Conservation (phyloP, 2,329 filamentous ascomycete species). For the Myriosclerotinia duriaeana region DNA sequence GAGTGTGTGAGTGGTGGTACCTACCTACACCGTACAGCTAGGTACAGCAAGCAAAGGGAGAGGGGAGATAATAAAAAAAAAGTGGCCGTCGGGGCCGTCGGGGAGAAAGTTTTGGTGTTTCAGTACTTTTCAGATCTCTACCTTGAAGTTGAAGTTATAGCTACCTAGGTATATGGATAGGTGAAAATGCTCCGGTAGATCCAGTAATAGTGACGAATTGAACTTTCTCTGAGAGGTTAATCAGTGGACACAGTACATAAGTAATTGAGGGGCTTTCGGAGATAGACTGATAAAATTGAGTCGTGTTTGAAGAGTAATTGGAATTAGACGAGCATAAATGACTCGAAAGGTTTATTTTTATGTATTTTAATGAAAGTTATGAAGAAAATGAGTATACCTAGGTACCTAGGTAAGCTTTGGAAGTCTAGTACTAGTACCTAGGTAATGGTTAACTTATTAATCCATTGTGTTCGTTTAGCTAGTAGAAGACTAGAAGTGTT, state of each 20-base stretch:
- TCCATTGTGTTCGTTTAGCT: too few relatives aligned
- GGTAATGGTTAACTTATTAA: too few relatives aligned
- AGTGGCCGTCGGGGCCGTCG: too few relatives aligned
- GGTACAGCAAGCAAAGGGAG: not conserved
- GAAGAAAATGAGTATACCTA: not conserved
- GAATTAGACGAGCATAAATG: slow-evolving; percentile 15
- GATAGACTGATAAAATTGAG: not conserved
- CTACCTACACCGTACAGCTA: too few relatives aligned
- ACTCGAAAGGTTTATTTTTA: not conserved
- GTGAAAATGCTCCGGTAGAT: not conserved
- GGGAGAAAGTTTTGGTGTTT: too few relatives aligned
- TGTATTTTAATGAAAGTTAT: not conserved
- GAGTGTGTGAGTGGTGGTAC: not conserved
- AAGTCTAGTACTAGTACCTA: not conserved
- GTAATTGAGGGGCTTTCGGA: not conserved
- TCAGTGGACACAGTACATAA: not conserved
- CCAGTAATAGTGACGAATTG: not conserved
- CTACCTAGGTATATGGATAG: too few relatives aligned
- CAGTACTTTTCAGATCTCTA: too few relatives aligned
- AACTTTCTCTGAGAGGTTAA: not conserved
- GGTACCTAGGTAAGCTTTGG: too few relatives aligned
- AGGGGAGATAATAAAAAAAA: not conserved
- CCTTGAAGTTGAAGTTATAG: too few relatives aligned
- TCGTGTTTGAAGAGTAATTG: not conserved
- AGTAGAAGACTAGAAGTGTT: too few relatives aligned